Evolutionary conservation across 2,329 filamentous ascomycete genomes (phyloP), one percentile per base, ranked within the genome.

Genomic region (Knufia fluminis): DNA sequence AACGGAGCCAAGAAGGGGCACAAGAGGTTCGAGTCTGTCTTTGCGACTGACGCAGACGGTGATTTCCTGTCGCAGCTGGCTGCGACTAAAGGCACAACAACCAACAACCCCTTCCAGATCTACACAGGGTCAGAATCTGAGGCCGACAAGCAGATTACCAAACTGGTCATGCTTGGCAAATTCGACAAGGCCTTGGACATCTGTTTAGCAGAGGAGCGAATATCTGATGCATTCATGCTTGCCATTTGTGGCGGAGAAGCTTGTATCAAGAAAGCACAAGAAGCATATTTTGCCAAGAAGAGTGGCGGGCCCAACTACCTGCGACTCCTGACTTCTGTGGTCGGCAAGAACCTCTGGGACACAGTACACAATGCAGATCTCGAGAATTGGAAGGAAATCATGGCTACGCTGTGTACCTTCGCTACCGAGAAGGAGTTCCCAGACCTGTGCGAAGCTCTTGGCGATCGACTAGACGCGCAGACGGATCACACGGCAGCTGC

Each of bases 311-410:
- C 94, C 1, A 97, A 91, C 68, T 98, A 98, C 62, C 74, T 97
- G 50, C 84, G 94, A 38, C 76, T 98, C 7, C 76, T 98, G 48
- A 84, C 86, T 46, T 95, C 91, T 4, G 87, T 98, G 46, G 90
- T 95, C 50, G 83, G 86, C 54, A 97, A 97, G 74, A 96, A 98
- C 62, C 76, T 98, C 1, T 97, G 91, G 92, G 92, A 98, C 69
- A 79, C 97, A 40, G 92, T 97, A 6, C 88, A 97, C 70, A 98
- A 98, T 62, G 92, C 91, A 6, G 86, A 96, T 62, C 72, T 98
- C 40, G 77, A 78, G 46, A 86, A 92, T 68, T 98, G 92, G 94
- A 97, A 94, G 70, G 92, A 97, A 68, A 83, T 91, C 2, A 94
- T 98, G 86, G 90, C 88, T 23, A 86, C 90, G 1, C 73, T 98